phyloP scores from a whole-genome alignment of 495 filamentous ascomycete species.

The Staphylotrichum tortipilum region DNA sequence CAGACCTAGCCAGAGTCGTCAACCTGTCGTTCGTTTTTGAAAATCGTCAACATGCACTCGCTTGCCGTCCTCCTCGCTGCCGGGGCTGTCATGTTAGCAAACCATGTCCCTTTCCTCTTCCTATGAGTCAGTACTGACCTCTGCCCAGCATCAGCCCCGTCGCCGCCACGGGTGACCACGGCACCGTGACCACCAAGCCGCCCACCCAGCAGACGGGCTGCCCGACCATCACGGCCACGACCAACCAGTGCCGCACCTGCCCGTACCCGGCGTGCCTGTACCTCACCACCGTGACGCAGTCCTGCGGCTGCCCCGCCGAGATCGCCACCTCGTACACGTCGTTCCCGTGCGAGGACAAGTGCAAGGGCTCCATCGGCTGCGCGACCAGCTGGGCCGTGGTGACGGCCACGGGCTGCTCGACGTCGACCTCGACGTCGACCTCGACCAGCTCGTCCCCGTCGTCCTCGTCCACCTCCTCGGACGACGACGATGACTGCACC shows the following conservation, averaged over 20 bases:
- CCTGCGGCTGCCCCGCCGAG: slow-evolving; percentile 9
- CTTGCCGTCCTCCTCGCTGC: slow-evolving; percentile 1
- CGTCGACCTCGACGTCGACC: not conserved
- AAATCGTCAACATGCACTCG: slow-evolving; percentile 2
- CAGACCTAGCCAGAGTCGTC: too few relatives aligned
- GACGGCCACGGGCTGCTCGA: slow-evolving; percentile 1
- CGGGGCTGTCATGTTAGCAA: slow-evolving; percentile 4
- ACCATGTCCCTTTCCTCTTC: not conserved
- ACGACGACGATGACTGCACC: not conserved
- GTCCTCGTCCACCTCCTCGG: not conserved
- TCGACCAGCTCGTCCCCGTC: not conserved
- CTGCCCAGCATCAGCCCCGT: slow-evolving; percentile 3
- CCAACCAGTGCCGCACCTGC: slow-evolving; percentile 12
- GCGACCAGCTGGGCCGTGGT: slow-evolving; percentile 8
- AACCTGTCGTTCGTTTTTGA: not conserved
- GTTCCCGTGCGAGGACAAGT: slow-evolving; percentile 16
- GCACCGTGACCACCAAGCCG: not conserved
- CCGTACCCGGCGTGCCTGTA: slow-evolving; percentile 4
- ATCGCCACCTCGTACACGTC: slow-evolving; percentile 2
- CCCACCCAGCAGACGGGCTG: slow-evolving; percentile 1
- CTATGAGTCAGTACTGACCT: not conserved
- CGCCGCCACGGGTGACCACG: not conserved
- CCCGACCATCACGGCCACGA: slow-evolving; percentile 11
- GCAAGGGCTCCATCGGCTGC: slow-evolving; percentile 19
- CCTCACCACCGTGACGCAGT: slow-evolving; percentile 3